Base-by-base conservation (phyloP, 2,329 filamentous ascomycete species). In the Cytospora schulzeri region DNA sequence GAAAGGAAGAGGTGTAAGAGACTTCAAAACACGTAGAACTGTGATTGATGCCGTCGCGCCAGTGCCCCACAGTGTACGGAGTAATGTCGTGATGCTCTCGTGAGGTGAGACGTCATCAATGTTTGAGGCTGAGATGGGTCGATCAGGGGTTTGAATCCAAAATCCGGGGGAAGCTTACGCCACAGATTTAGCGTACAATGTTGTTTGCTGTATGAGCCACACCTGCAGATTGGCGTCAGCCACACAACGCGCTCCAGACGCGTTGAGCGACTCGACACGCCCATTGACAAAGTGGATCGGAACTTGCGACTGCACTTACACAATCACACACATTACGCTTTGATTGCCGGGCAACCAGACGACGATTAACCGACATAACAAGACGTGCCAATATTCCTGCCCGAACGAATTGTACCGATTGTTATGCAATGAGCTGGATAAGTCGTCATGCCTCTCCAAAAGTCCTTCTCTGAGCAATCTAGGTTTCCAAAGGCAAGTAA, bases 401-500 rank as follows among this genome's bases (percentile, higher is more conserved):
- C 50, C 26, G 52, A 45, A 19, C 26, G 52, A 45, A 19, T 28
- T 11, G n/a, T 14, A 50, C 35, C 31, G 6, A 26, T 60, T 45
- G 71, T 70, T 68, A 51, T 68, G 60, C 57, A 65, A 68, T 71
- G 62, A 64, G 62, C 60, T 60, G 54, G 38, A 52, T 8, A 31
- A 45, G 33, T 51, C 31, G 56, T 54, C 35, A 80, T 80, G 77
- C 75, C 77, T 69, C 74, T 78, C 51, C 74, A 76, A 64, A 78
- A 79, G 68, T 77, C 77, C 8, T 73, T 77, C 51, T 79, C 77
- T 29, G 78, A 79, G 66, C 75, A 76, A 63, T 74, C 73, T 65
- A 70, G 70, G 65, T 72, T 73, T 62, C 64, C 70, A 52, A 73
- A 69, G 67, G 74, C 74, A 67, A 64, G 38, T 66, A 66, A 57